Evolutionary conservation across 345 rosid genomes (phyloP), one percentile per base, ranked within the genome.

Genomic region (Hibiscus trionum): DNA sequence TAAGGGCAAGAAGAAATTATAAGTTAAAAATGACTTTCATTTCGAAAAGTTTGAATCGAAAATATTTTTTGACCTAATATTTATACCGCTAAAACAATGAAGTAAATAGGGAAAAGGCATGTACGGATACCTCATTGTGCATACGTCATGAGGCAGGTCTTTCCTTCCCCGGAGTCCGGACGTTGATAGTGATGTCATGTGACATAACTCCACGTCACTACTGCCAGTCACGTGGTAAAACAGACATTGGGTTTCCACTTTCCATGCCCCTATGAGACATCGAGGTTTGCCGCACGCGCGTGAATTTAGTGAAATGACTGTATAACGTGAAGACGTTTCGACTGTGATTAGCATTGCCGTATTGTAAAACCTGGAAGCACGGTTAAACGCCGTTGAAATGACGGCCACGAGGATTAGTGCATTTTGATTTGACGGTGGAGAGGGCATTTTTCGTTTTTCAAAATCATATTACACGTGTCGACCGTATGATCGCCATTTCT

Each of bases 121-220:
- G 60, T 56, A 56, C 60, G 60, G 27, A 7, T 56, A 0, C 11
- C 5, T 21, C 58, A 2, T n/a, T 6, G 58, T 53, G 26, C 21
- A 53, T 53, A 57, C 61, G 61, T 24, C 55, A 50, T 50, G 55
- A 14, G 7, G 7, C 61, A 57, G 61, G 61, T 37, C 42, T 9
- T 35, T 35, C 39, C 31, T 57, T 57, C 61, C 61, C 61, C 31
- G 31, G 61, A 21, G 29, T 57, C 29, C 61, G 61, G 31, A 69
- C 27, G 35, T 33, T 55, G 21, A 77, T 72, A 64, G 31, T 80
- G 82, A 81, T 66, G 80, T 81, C 81, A 79, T 73, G 72, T 79
- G 81, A 79, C 47, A 56, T 12, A 24, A 61, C 61, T 55, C 26
- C 19, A 69, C 68, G 75, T 78, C 84, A 67, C 42, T 11, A 11